Conservation (phyloP, 352 stramenopile species). For the Pythium aphanidermatum region DNA sequence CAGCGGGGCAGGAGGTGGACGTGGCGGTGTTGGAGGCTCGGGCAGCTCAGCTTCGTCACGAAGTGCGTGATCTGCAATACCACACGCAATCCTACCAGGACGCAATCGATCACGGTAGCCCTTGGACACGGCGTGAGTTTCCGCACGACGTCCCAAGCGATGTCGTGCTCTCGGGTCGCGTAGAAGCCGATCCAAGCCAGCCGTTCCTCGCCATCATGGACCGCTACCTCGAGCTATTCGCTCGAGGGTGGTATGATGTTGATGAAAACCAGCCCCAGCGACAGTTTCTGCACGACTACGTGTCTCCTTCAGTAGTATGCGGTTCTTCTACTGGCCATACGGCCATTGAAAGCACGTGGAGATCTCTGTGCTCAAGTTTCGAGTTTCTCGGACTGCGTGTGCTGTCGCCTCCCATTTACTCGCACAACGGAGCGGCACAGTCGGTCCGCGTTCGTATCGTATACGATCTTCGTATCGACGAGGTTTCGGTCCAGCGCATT, state of each 20-base stretch:
- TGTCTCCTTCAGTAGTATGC: constrained; percentile 3
- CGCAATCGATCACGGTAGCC: too few species aligned
- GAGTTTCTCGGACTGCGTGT: constrained; percentile 1
- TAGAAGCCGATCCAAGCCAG: neutral
- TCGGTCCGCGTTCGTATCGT: neutral
- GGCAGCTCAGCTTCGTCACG: too few species aligned
- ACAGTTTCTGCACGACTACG: constrained; percentile 6
- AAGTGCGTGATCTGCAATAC: too few species aligned
- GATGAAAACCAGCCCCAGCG: neutral
- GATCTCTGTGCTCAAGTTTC: neutral
- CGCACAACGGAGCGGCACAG: neutral
- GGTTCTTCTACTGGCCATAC: neutral
- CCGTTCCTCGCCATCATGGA: neutral
- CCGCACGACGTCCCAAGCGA: too few species aligned
- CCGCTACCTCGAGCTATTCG: constrained; percentile 7
- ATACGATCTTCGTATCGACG: constrained; percentile 8
- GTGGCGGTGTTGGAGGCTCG: too few species aligned
- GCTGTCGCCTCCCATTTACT: neutral
- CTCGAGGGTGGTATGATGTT: neutral
- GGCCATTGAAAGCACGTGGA: constrained; percentile 2
- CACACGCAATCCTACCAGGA: too few species aligned
- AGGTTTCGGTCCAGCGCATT: constrained; percentile 1
- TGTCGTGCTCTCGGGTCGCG: too few species aligned
- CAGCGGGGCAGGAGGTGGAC: too few species aligned
- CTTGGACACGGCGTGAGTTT: too few species aligned